Percentiles rank a stretch among this genome's conserved stretches.
These are phyloP conservation scores for Verticillium zaregamsianum DNA, from an alignment of 2,329 filamentous ascomycete genomes.

Conservation along the genomic window DNA sequence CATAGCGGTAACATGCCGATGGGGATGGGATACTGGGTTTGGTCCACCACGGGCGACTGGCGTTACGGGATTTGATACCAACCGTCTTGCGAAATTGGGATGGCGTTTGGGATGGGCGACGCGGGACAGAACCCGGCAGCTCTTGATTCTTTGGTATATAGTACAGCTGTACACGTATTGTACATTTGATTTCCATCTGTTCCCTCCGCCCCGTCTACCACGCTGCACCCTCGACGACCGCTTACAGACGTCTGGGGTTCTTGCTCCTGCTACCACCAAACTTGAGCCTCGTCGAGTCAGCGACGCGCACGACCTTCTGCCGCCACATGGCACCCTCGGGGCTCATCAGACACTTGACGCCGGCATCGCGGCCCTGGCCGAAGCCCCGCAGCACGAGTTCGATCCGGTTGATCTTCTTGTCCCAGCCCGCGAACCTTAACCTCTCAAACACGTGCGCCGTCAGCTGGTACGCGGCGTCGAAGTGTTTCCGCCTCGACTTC, in stretches of 20 bases:
- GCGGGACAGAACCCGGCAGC: not conserved
- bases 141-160: constrained; percentile 17
- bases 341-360: constrained; percentile 83
- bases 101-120: constrained; percentile 1
- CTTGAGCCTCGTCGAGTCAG: constrained; percentile 86
- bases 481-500: constrained; percentile 74
- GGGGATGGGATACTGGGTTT: not conserved
- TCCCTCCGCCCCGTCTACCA: not conserved
- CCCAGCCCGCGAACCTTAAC: constrained; percentile 76
- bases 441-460: constrained; percentile 77
- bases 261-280: constrained; percentile 90
- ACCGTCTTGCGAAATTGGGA: not conserved
- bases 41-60: not conserved
- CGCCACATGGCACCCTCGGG: constrained; percentile 75
- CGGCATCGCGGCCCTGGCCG: constrained; percentile 81
- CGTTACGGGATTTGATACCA: not conserved
- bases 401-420: constrained; percentile 69
- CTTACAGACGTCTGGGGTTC: constrained; percentile 71
- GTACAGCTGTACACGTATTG: constrained; percentile 29
- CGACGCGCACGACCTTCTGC: constrained; percentile 70
- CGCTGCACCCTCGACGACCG: not conserved
- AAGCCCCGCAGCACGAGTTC: constrained; percentile 84
- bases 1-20: not conserved
- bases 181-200: constrained; percentile 22
- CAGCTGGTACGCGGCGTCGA: constrained; percentile 90